Evolutionary conservation across 805 yeast species (phyloP).

Genomic region (Candida chauliodis): DNA sequence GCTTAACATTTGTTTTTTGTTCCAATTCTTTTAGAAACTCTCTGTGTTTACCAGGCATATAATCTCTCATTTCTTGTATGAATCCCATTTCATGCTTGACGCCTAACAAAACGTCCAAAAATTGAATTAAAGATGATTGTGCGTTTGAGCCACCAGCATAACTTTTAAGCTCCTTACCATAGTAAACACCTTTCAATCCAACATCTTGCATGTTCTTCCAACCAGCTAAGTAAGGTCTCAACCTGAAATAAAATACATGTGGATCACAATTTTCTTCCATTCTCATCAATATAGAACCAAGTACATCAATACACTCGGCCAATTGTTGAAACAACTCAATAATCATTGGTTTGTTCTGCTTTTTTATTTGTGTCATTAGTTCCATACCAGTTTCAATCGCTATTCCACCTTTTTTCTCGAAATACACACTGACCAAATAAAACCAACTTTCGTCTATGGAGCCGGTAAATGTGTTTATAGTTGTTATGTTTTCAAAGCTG

Average conservation of each 20-base stretch:
- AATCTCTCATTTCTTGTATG: slow-evolving; percentile 77
- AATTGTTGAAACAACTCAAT: slow-evolving; percentile 51
- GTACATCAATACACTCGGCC: slow-evolving; percentile 70
- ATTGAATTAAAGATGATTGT: slow-evolving; percentile 85
- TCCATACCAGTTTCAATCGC: slow-evolving; percentile 65
- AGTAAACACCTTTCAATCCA: slow-evolving; percentile 76
- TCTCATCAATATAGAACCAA: slow-evolving; percentile 69
- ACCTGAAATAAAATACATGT: slow-evolving; percentile 78
- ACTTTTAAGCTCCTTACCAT: slow-evolving; percentile 64
- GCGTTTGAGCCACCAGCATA: slow-evolving; percentile 94
- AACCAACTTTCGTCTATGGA: slow-evolving; percentile 93
- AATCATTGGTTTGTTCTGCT: slow-evolving; percentile 40
- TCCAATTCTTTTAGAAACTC: slow-evolving; percentile 65
- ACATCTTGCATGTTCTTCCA: slow-evolving; percentile 90
- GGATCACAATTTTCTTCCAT: slow-evolving; percentile 97
- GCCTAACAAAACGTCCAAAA: slow-evolving; percentile 71
- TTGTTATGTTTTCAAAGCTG: slow-evolving; percentile 67
- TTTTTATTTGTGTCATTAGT: slow-evolving; percentile 56
- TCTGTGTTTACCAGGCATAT: slow-evolving; percentile 88
- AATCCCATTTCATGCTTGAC: slow-evolving; percentile 67
- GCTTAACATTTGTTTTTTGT: slow-evolving; percentile 55
- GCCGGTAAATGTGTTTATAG: slow-evolving; percentile 84
- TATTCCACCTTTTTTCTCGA: slow-evolving; percentile 78
- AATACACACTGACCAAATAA: slow-evolving; percentile 80
- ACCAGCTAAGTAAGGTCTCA: slow-evolving; percentile 89